phyloP scores from a whole-genome alignment of 2,329 filamentous ascomycete species.

The Chrysoporthe deuterocubensis region DNA sequence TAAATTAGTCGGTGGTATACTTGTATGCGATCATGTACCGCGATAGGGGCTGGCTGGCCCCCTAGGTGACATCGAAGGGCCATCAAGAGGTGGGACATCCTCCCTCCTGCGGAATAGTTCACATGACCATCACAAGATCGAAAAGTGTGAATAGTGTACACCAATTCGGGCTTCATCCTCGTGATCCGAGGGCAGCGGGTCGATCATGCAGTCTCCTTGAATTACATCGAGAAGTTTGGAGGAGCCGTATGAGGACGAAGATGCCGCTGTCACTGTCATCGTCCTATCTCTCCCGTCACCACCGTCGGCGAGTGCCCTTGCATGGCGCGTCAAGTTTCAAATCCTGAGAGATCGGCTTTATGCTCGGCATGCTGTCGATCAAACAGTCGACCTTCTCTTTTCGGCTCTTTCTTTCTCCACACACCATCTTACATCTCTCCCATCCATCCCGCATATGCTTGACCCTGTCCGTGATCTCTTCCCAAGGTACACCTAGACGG shows the following conservation, averaged over 20 bases:
- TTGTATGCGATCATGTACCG: slow-evolving; percentile 9
- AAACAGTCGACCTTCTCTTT: slow-evolving; percentile 27
- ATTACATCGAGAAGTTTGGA: not conserved
- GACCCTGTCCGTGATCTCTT: slow-evolving; percentile 6
- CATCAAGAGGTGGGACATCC: not conserved
- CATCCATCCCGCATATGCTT: slow-evolving; percentile 1
- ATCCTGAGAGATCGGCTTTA: slow-evolving; percentile 24
- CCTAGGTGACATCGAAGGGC: not conserved
- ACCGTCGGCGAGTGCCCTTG: slow-evolving; percentile 16
- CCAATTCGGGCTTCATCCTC: not conserved
- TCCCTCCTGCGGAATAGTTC: not conserved
- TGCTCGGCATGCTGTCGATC: slow-evolving; percentile 26
- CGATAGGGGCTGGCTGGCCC: not conserved
- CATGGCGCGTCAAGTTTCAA: slow-evolving; percentile 30
- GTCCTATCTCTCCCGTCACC: not conserved
- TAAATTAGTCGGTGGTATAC: not conserved
- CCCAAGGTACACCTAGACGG: slow-evolving; percentile 4
- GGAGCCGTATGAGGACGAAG: not conserved
- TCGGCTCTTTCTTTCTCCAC: slow-evolving; percentile 22
- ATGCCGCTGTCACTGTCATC: not conserved
- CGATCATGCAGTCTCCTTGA: slow-evolving; percentile 25
- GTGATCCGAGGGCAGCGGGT: slow-evolving; percentile 27
- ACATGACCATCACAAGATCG: not conserved
- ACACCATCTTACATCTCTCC: not conserved
- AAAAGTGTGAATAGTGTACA: not conserved